Base-by-base conservation (phyloP, 78 protist genomes). In the Tieghemostelium lacteum region DNA sequence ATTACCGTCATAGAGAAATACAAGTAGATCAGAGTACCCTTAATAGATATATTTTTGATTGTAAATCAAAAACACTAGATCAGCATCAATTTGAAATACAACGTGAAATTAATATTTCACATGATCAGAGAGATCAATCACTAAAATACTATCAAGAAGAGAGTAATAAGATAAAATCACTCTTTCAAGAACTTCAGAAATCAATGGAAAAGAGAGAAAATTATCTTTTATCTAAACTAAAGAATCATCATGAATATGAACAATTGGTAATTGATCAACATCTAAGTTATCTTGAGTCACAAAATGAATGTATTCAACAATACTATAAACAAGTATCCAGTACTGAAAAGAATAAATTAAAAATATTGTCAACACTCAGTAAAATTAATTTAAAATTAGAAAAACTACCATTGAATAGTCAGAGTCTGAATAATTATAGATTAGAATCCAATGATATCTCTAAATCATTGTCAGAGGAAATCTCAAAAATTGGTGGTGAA, bases 21-120 rank as follows among this genome's bases (percentile, higher is more conserved):
- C 74, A 67, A 67, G 37, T 67, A n/a, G 74, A 67, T 26, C 31
- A 50, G 40, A 67, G 16, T 3, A 67, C 74, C 16, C 31, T 67
- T 12, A 67, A 67, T 28, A 49, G 29, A 42, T 67, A 40, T 40
- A 40, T 65, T 19, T 39, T 65, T 3, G 73, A 65, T 65, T 24
- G 34, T 33, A 65, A 40, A 37, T 34, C 49, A n/a, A 33, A 36
- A 7, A 57, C 16, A 40, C 16, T 24, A 2, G 34, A 40, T n/a
- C 55, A 40, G 26, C 22, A 40, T 26, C 39, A 40, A 40, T 19
- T 19, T 3, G 61, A 55, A 3, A 31, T 40, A 16, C 74, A 37
- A 5, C 36, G 40, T n/a, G 58, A 67, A 28, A 24, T 40, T 3
- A 67, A 67, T 10, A 16, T 40, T 14, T 67, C 74, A 42, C 36